Conservation (phyloP, 148 eudicot species). For the Hydrangea macrophylla region DNA sequence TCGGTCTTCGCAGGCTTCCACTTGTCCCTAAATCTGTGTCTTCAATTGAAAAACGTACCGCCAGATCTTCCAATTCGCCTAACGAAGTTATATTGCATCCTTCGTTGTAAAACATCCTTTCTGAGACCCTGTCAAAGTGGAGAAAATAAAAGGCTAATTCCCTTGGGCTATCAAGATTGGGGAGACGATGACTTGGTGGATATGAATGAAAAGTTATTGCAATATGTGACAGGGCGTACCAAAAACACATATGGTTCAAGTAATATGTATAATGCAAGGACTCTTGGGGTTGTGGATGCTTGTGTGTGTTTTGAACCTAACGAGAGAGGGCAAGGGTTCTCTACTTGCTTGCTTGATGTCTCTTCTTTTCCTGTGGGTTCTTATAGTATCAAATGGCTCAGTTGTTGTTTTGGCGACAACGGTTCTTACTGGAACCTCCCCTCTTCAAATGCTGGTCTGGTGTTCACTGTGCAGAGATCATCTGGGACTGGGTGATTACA, state of each 20-base stretch:
- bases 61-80: conserved; percentile 27
- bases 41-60: conserved; percentile 62
- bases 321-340: conserved; percentile 66
- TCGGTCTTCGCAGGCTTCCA: conserved; percentile 46
- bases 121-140: conserved; percentile 11
- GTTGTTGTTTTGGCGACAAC: conserved; percentile 50
- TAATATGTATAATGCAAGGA: conserved; percentile 13
- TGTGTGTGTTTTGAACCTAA: conserved; percentile 49
- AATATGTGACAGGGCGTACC: conserved; percentile 32
- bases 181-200: conserved; percentile 42
- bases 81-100: conserved; percentile 63
- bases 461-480: conserved; percentile 35
- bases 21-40: conserved; percentile 57
- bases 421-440: conserved; percentile 71
- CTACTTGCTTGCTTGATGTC: conserved; percentile 75
- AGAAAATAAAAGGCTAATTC: conserved; percentile 20
- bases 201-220: conserved; percentile 49
- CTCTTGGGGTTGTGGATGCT: conserved; percentile 28
- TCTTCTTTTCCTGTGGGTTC: conserved; percentile 65
- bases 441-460: conserved; percentile 51
- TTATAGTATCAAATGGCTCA: conserved; percentile 63
- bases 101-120: conserved; percentile 43
- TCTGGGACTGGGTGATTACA: neutral
- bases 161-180: conserved; percentile 32
- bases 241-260: conserved; percentile 5